phyloP scores from a whole-genome alignment of 257 asterid species.

The Capsicum chinense region DNA sequence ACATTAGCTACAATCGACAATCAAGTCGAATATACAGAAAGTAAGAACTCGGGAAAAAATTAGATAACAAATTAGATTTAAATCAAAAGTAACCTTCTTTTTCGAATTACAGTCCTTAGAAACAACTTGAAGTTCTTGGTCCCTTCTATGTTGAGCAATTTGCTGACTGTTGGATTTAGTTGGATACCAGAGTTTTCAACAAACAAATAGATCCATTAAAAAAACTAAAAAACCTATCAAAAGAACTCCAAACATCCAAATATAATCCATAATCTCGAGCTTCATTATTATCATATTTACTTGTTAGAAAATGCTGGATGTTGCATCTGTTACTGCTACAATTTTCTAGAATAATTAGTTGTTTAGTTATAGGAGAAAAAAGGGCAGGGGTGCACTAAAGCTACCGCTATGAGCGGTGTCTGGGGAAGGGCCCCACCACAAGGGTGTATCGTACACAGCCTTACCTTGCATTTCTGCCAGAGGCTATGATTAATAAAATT shows the following conservation, averaged over 20 bases:
- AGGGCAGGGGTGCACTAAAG: too few species aligned
- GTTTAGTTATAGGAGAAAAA: too few species aligned
- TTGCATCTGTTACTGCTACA: too few species aligned
- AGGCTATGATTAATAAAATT: too few species aligned
- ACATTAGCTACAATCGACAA: neutral
- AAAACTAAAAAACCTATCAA: slow-evolving; percentile 27
- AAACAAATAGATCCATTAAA: slow-evolving; percentile 49
- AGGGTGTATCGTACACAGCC: too few species aligned
- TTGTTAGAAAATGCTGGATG: slow-evolving; percentile 37
- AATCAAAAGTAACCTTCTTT: slow-evolving; percentile 45
- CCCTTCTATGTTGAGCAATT: slow-evolving; percentile 70
- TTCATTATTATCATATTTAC: slow-evolving; percentile 29
- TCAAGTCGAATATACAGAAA: neutral
- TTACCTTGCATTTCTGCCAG: too few species aligned
- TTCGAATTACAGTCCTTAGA: slow-evolving; percentile 66
- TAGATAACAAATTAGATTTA: neutral
- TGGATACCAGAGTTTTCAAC: slow-evolving; percentile 61
- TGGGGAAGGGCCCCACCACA: too few species aligned
- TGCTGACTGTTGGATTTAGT: slow-evolving; percentile 50
- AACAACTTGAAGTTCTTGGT: slow-evolving; percentile 87
- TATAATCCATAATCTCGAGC: neutral
- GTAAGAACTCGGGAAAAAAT: neutral
- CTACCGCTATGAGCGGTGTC: too few species aligned
- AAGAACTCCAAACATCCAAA: neutral
- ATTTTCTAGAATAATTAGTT: too few species aligned